Percentiles rank a stretch among this genome's conserved stretches.
phyloP scores from a whole-genome alignment of 1,284 basidiomycete genomes.

The Gymnopus androsaceus region DNA sequence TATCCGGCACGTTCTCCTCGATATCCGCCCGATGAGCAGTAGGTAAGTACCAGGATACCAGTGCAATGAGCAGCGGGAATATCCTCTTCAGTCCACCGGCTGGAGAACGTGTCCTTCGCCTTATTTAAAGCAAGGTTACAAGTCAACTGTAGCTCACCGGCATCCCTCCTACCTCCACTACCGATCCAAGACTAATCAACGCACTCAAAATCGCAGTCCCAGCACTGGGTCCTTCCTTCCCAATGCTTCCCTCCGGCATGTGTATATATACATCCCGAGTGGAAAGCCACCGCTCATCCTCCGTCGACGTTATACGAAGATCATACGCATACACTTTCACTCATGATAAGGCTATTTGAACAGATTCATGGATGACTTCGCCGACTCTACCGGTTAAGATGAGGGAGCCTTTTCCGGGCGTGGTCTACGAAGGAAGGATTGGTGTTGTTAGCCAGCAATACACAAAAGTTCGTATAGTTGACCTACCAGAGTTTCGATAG shows the following conservation, averaged over 20 bases:
- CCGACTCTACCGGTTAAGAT: conserved; percentile 97
- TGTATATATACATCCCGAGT: conserved; percentile 90
- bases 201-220: conserved; percentile 92
- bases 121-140: conserved; percentile 92
- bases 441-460: not conserved
- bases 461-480: too few relatives aligned
- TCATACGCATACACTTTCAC: conserved; percentile 89
- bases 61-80: conserved; percentile 93
- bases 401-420: conserved; percentile 89
- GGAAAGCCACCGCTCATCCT: conserved; percentile 77
- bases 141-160: conserved; percentile 96
- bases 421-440: conserved; percentile 52
- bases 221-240: conserved; percentile 97
- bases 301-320: conserved; percentile 79
- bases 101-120: conserved; percentile 91
- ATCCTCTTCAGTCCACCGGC: conserved; percentile 94
- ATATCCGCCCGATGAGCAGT: conserved; percentile 88
- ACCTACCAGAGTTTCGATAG: conserved; percentile 89
- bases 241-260: conserved; percentile 96
- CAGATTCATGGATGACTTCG: conserved; percentile 95
- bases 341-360: conserved; percentile 93
- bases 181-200: conserved; percentile 89
- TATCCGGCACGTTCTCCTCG: conserved; percentile 92
- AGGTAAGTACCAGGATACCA: conserved; percentile 89
- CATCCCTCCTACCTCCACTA: conserved; percentile 83